Evolutionary conservation across 2,329 filamentous ascomycete species (phyloP).

Genomic region (Aphanoascus verrucosus): DNA sequence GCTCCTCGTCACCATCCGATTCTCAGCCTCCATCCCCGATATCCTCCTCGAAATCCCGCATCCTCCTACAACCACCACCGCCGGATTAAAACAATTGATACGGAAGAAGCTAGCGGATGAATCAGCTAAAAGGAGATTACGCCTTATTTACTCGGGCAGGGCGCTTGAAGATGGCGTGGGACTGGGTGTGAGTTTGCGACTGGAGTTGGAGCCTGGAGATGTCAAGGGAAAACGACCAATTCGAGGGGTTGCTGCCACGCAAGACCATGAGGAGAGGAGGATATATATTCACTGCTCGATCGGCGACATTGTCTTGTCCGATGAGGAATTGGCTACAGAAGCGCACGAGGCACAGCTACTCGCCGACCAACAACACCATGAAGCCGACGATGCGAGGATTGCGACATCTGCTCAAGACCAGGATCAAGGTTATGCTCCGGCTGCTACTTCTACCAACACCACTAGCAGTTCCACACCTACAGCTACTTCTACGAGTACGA

Average conservation of each 20-base stretch:
- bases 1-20: constrained; percentile 76
- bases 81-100: constrained; percentile 72
- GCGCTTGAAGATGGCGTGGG: constrained; percentile 65
- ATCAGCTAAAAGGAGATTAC: constrained; percentile 59
- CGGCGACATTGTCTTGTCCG: constrained; percentile 59
- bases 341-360: constrained; percentile 23
- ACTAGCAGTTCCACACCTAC: no score
- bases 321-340: constrained; percentile 60
- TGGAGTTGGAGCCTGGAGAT: constrained; percentile 21
- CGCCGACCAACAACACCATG: not conserved
- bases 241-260: constrained; percentile 20
- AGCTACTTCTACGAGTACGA: constrained; percentile 12
- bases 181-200: constrained; percentile 52
- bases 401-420: not conserved
- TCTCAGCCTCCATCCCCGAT: constrained; percentile 76
- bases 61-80: constrained; percentile 59
- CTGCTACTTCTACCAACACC: no score
- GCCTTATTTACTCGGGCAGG: constrained; percentile 82
- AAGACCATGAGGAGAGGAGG: constrained; percentile 31
- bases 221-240: constrained; percentile 57
- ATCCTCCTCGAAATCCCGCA: constrained; percentile 63
- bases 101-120: constrained; percentile 56
- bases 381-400: not conserved
- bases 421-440: not conserved
- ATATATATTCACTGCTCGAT: constrained; percentile 93